Conservation (phyloP, 768 basidiomycete genomes). For the Calocera viscosa region DNA sequence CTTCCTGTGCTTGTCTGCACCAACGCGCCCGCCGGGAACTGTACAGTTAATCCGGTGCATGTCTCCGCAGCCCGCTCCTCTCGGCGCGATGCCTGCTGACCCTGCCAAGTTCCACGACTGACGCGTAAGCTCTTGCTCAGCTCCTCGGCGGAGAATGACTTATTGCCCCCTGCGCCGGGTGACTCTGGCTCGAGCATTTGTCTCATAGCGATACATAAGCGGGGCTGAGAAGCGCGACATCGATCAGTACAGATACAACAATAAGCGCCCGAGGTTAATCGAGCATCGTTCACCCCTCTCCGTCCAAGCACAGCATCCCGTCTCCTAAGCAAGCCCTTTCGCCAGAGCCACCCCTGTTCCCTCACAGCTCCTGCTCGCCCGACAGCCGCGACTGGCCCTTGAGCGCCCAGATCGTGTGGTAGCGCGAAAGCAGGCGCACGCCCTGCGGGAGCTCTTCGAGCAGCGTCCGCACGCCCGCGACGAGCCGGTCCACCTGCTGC, state of each 20-base stretch:
- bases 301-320: not conserved
- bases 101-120: not conserved
- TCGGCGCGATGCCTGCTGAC: not conserved
- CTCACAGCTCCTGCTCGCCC: not conserved
- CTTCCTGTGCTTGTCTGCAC: not conserved
- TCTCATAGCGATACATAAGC: not conserved
- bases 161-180: no score
- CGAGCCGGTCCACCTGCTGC: not conserved
- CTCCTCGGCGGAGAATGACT: no score
- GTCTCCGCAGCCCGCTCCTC: not conserved
- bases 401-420: conserved; percentile 5
- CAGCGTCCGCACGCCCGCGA: conserved; percentile 1
- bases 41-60: not conserved
- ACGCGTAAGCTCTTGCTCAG: not conserved
- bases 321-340: not conserved
- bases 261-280: not conserved
- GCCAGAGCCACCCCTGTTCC: no score
- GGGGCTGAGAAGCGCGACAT: not conserved
- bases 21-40: not conserved
- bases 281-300: not conserved
- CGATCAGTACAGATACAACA: not conserved
- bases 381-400: not conserved
- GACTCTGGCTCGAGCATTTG: not conserved
- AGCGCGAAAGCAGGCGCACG: not conserved
- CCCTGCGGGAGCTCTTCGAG: conserved; percentile 1